Base-by-base conservation (phyloP, 768 basidiomycete species). In the Pleurotus pulmonarius region DNA sequence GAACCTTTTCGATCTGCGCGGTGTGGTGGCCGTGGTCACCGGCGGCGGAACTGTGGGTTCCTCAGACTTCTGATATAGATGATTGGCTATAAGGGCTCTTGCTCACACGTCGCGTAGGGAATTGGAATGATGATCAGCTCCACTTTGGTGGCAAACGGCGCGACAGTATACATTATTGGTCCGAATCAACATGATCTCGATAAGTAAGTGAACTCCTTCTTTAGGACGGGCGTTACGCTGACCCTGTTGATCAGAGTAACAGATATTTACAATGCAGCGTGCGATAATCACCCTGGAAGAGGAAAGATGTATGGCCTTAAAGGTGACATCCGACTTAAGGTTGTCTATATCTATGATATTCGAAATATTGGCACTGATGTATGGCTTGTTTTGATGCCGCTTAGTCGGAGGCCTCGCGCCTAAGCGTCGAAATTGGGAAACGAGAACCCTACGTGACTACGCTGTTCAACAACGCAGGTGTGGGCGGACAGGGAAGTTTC, bases 61-160 rank as follows among this genome's bases (percentile, higher is more conserved):
- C 8, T 34, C 15, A 7, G 49, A 5, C 37, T 5, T 41, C 18
- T 46, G 37, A 48, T 46, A 24, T 12, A 18, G 18, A 37, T 22
- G 12, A 51, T 37, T 18, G 7, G 6, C n/a, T 49, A 18, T 54
- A 16, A 3, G 25, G 41, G n/a, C 20, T 44, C 20, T n/a, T 44
- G 41, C n/a, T 44, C 20, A 44, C 41, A 16, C 20, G 20, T 44
- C 34, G 8, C 40, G 29, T 56, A 75, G 76, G 79, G 79, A 0
- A 78, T 80, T 18, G 79, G 79, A 0, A 64, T 79, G 45, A 80
- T 80, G 78, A 78, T 81, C 25, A 71, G 70, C 56, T 73, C 73
- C 9, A 78, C 78, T 0, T 63, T 81, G 4, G 58, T 78, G 7
- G 75, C 77, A 1, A 81, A 81, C 58, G 77, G 77, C 6, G 79